phyloP scores from a whole-genome alignment of 2,329 filamentous ascomycete species.

The Arthrobotrys conoides region DNA sequence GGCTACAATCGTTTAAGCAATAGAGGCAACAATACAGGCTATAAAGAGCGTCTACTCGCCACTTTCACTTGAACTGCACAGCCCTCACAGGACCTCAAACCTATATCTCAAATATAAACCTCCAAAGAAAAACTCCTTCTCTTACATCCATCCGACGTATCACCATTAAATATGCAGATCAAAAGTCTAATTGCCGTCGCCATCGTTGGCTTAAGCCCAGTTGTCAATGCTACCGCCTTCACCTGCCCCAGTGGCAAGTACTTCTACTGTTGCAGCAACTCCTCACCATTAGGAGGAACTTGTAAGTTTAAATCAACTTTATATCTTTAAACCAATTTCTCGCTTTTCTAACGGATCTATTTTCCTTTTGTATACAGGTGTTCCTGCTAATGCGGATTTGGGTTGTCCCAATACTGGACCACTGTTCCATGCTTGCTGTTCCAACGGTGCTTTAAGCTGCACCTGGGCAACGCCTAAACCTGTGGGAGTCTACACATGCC shows the following conservation, averaged over 20 bases:
- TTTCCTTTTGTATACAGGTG: constrained; percentile 2
- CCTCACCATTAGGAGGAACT: constrained; percentile 14
- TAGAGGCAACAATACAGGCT: neutral
- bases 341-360: neutral
- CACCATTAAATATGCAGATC: constrained; percentile 33
- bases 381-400: neutral
- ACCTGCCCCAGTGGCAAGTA: constrained; percentile 31
- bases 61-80: neutral
- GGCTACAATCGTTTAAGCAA: neutral
- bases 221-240: constrained; percentile 32
- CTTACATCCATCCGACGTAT: neutral
- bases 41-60: constrained; percentile 10
- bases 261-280: constrained; percentile 47
- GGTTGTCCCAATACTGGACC: neutral
- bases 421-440: constrained; percentile 7
- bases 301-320: constrained; percentile 13
- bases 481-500: constrained; percentile 2
- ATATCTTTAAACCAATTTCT: neutral
- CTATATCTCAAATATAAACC: neutral
- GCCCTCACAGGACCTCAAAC: neutral
- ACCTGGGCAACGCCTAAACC: neutral
- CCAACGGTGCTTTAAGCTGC: neutral
- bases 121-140: neutral
- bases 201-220: constrained; percentile 16
- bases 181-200: constrained; percentile 31